Percentiles rank a stretch among this genome's conserved stretches.
Conservation (phyloP, 225 moss, liverwort and hornwort genomes). For the Ulota crispa region DNA sequence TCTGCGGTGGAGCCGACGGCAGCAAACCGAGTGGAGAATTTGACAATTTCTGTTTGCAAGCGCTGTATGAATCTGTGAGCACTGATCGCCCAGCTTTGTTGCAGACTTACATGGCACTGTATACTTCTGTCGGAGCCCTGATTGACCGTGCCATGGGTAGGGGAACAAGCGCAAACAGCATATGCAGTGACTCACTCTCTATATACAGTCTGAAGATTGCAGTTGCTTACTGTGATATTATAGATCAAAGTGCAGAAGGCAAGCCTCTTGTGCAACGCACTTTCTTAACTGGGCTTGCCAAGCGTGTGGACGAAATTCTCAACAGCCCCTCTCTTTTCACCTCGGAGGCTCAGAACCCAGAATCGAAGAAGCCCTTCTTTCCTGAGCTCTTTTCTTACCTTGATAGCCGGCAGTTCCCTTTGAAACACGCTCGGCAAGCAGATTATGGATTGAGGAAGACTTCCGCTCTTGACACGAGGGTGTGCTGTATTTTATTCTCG, state of each 20-base stretch:
- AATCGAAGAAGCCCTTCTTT: conserved; percentile 49
- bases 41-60: conserved; percentile 86
- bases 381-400: conserved; percentile 74
- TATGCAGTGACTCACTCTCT: conserved; percentile 80
- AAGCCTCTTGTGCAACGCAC: conserved; percentile 77
- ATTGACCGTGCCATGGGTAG: conserved; percentile 73
- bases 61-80: conserved; percentile 92
- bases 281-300: conserved; percentile 82
- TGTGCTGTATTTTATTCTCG: conserved; percentile 64
- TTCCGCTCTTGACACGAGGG: conserved; percentile 42
- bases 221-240: conserved; percentile 79
- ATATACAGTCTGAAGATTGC: conserved; percentile 88
- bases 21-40: conserved; percentile 67
- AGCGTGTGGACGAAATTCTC: conserved; percentile 87
- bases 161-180: conserved; percentile 73
- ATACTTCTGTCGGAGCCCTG: conserved; percentile 78
- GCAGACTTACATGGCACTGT: conserved; percentile 86
- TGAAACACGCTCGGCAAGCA: conserved; percentile 34
- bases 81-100: conserved; percentile 93
- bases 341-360: conserved; percentile 32
- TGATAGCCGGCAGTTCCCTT: conserved; percentile 64
- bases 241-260: conserved; percentile 53
- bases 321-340: conserved; percentile 37
- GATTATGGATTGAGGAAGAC: conserved; percentile 28
- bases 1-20: conserved; percentile 69